Base-by-base conservation (phyloP, 2,329 filamentous ascomycete genomes). In the Parastagonospora nodorum region DNA sequence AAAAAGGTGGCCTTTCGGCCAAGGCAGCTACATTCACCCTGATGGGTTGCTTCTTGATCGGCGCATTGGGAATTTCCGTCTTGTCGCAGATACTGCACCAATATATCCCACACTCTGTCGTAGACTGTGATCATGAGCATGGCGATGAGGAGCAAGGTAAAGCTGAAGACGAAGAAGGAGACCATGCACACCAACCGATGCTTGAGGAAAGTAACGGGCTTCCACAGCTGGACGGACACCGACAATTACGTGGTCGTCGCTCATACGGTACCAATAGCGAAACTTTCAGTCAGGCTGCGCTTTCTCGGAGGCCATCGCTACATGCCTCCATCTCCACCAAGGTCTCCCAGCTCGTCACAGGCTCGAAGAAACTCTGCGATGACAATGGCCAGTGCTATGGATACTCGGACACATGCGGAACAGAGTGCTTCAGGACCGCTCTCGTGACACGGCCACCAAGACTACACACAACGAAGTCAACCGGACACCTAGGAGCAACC, bases 81-180 rank as follows among this genome's bases (percentile, higher is more conserved):
- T 70, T 92, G 19, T 92, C 89, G 8, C 82, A 88, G 42, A 70
- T 91, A 24, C 76, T 92, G 48, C 90, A 94, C 66, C 83, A 82
- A 31, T 84, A 86, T 60, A 86, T 92, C 67, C 89, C 90, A 6
- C 89, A 89, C 14, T 88, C 91, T 61, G 86, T 92, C 5, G 88
- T 92, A 47, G 88, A 90, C 67, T 94, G 90, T 73, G 88, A 90
- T 56, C 88, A 92, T 65, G 83, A 80, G 38, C 88, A 92, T 64
- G 80, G 84, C 10, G 86, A 86, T 15, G 75, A 80, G 53, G 73
- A 73, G 48, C 66, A 72, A 45, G 68, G 69, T 5, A 72, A 69
- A 28, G 58, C 50, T 7, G 58, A 60, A n/a, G 60, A 58, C n/a
- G 58, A 60, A 37, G 55, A 66, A 33, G 48, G 48, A 3, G 53